These are phyloP conservation scores for Vickermania ingenoplastis DNA, from an alignment of 208 protist genomes.

Conservation along the genomic window DNA sequence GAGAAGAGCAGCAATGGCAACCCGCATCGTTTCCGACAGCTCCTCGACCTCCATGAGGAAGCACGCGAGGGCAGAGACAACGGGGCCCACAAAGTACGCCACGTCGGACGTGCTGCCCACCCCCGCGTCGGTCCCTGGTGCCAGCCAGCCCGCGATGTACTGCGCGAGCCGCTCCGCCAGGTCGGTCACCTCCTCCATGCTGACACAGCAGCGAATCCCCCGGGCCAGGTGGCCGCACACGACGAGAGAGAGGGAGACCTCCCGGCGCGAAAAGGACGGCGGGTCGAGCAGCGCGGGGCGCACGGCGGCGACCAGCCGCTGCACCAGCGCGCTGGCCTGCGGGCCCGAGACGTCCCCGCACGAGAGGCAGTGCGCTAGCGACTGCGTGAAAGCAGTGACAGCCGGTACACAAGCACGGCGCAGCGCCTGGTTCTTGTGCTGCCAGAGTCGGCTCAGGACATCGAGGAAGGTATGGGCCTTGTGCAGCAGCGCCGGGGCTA, in stretches of 20 bases:
- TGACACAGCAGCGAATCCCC: constrained; percentile 10
- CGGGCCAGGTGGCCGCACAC: constrained; percentile 22
- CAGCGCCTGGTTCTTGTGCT: not conserved
- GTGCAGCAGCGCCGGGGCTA: not conserved
- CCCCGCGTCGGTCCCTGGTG: not conserved
- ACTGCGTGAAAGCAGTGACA: not conserved
- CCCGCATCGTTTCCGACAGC: constrained; percentile 5
- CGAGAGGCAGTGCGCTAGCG: not conserved
- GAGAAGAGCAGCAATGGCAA: constrained; percentile 10
- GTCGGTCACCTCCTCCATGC: constrained; percentile 4
- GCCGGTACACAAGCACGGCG: not conserved
- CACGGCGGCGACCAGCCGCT: not conserved
- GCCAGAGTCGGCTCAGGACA: not conserved
- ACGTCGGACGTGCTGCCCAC: constrained; percentile 8
- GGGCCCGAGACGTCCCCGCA: not conserved
- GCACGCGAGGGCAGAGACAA: constrained; percentile 21
- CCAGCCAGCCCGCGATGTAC: constrained; percentile 13
- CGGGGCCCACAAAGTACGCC: constrained; percentile 14
- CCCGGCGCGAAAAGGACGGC: not conserved
- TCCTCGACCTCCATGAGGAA: constrained; percentile 20
- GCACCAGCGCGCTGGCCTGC: not conserved
- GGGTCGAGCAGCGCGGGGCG: not conserved
- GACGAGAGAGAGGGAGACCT: constrained; percentile 23
- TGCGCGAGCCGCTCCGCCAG: constrained; percentile 12
- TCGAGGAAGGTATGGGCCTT: not conserved